Percentiles rank a stretch among this genome's conserved stretches.
These are phyloP conservation scores for Pythium oligandrum DNA, from an alignment of 352 stramenopile genomes.

Conservation along the genomic window DNA sequence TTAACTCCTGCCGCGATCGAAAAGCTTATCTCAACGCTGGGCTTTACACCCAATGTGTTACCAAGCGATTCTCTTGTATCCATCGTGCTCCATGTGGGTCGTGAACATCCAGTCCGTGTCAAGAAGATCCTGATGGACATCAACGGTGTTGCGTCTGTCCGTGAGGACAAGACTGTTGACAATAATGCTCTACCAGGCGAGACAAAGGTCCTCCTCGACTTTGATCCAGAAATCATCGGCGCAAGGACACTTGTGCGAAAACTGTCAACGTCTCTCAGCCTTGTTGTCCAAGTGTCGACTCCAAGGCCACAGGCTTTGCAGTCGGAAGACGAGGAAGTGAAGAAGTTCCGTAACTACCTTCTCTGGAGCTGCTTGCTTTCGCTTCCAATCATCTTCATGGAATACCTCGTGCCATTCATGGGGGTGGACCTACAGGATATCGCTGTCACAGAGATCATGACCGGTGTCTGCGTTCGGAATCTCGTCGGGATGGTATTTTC, in stretches of 20 bases:
- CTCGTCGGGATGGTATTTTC: conserved; percentile 52
- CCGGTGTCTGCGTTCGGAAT: conserved; percentile 44
- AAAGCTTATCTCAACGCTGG: conserved; percentile 48
- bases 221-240: conserved; percentile 11
- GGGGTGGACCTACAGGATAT: conserved; percentile 17
- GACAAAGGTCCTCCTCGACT: conserved; percentile 8
- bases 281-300: conserved; percentile 45
- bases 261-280: conserved; percentile 7
- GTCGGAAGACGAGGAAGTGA: conserved; percentile 31
- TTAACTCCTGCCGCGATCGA: conserved; percentile 59
- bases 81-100: conserved; percentile 46
- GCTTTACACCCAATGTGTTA: conserved; percentile 61
- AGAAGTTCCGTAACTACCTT: conserved; percentile 39
- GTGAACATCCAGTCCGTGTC: conserved; percentile 17
- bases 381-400: conserved; percentile 45
- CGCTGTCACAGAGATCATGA: conserved; percentile 22
- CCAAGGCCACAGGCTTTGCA: conserved; percentile 33
- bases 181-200: not conserved
- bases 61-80: conserved; percentile 45
- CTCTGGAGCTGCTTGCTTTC: conserved; percentile 52
- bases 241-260: conserved; percentile 12
- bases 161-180: too few relatives aligned
- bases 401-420: conserved; percentile 49
- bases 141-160: conserved; percentile 29
- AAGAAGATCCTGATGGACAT: conserved; percentile 21